phyloP scores from a whole-genome alignment of 2,329 filamentous ascomycete genomes.

The Thermomyces lanuginosus region DNA sequence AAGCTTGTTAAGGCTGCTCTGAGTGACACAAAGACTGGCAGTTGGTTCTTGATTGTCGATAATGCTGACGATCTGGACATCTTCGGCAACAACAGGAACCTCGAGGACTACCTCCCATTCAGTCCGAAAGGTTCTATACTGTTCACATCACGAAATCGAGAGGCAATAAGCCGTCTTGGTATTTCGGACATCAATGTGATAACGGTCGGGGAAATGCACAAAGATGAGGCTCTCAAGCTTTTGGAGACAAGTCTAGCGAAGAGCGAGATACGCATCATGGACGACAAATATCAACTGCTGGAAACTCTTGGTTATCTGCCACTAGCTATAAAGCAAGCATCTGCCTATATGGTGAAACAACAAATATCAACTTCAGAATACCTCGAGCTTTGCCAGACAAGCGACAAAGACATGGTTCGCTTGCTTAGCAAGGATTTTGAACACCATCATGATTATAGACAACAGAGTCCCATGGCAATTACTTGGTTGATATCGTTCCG shows the following conservation, averaged over 20 bases:
- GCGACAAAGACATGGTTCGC: too few relatives aligned
- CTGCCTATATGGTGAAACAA: slow-evolving; percentile 22
- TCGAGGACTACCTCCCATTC: slow-evolving; percentile 8
- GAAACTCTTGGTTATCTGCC: slow-evolving; percentile 14
- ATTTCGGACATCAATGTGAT: slow-evolving; percentile 2
- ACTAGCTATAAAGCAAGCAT: slow-evolving; percentile 16
- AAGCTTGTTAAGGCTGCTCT: slow-evolving; percentile 12
- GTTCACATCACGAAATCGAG: slow-evolving; percentile 8
- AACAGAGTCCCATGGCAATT: slow-evolving; percentile 11
- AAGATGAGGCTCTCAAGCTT: background rate
- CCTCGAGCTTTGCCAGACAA: too few relatives aligned
- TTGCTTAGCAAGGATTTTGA: too few relatives aligned
- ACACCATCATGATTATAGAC: too few relatives aligned
- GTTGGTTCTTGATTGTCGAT: slow-evolving; percentile 13
- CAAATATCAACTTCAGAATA: slow-evolving; percentile 11
- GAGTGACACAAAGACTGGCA: slow-evolving; percentile 7
- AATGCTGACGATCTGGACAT: slow-evolving; percentile 12
- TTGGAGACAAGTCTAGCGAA: slow-evolving; percentile 1
- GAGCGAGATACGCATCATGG: slow-evolving; percentile 3
- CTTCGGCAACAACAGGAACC: slow-evolving; percentile 5
- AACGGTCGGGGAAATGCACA: slow-evolving; percentile 1
- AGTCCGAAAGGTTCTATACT: slow-evolving; percentile 8
- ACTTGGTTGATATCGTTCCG: slow-evolving; percentile 22
- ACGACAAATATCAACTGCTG: slow-evolving; percentile 7
- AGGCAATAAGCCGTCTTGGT: slow-evolving; percentile 4